Evolutionary conservation across 345 rosid species (phyloP).

Genomic region (Boechera stricta): DNA sequence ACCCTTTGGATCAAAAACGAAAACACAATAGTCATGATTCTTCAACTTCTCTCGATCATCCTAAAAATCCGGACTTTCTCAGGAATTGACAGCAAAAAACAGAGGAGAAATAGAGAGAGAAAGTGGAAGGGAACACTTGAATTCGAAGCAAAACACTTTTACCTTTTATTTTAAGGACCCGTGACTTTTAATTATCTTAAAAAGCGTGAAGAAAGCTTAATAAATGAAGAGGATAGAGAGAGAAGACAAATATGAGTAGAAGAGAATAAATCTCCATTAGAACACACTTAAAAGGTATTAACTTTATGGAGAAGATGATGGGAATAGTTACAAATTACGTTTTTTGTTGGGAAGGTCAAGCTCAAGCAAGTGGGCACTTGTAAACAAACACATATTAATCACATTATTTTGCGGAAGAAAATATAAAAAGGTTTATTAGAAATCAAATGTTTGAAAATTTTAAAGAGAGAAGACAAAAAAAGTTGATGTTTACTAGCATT

Average conservation of each 20-base stretch:
- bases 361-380: slow-evolving; percentile 42
- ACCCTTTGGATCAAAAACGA: slow-evolving; percentile 25
- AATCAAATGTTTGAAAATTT: slow-evolving; percentile 6
- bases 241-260: slow-evolving; percentile 8
- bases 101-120: slow-evolving; percentile 28
- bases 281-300: slow-evolving; percentile 40
- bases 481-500: slow-evolving; percentile 38
- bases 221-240: slow-evolving; percentile 25
- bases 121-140: slow-evolving; percentile 42
- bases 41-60: slow-evolving; percentile 16
- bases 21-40: slow-evolving; percentile 29
- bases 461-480: neutral
- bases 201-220: slow-evolving; percentile 44
- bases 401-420: slow-evolving; percentile 26
- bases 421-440: neutral
- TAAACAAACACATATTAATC: slow-evolving; percentile 12
- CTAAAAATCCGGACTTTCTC: slow-evolving; percentile 30
- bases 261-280: slow-evolving; percentile 40
- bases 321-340: slow-evolving; percentile 19
- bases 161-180: slow-evolving; percentile 31
- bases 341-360: slow-evolving; percentile 31
- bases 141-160: slow-evolving; percentile 39
- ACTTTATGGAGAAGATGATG: slow-evolving; percentile 39
- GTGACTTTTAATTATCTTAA: slow-evolving; percentile 46
- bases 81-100: neutral